Percentiles rank a stretch among this genome's conserved stretches.
Conservation (phyloP, 2,329 filamentous ascomycete species). For the Hypoxylon sp. region DNA sequence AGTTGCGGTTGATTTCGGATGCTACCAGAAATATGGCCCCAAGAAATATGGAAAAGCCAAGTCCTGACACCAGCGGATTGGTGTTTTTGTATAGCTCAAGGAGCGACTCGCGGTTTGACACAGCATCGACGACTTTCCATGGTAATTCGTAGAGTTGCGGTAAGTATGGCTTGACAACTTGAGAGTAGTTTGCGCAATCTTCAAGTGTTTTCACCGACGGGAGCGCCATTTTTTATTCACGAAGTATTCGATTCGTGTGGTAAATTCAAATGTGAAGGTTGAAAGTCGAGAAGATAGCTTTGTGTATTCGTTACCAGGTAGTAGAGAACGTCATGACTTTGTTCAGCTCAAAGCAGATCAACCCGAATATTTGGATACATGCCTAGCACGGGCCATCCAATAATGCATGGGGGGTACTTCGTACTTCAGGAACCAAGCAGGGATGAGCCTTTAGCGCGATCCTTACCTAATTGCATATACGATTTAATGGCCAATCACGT, state of each 20-base stretch:
- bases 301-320: conserved; percentile 13
- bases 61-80: conserved; percentile 83
- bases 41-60: conserved; percentile 78
- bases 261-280: neutral
- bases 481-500: conserved; percentile 7
- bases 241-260: conserved; percentile 6
- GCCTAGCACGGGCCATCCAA: conserved; percentile 24
- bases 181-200: conserved; percentile 81
- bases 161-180: conserved; percentile 80
- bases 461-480: conserved; percentile 24
- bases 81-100: conserved; percentile 81
- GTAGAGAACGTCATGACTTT: conserved; percentile 38
- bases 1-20: conserved; percentile 91
- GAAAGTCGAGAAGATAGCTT: neutral
- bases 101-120: conserved; percentile 71
- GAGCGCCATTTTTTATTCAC: conserved; percentile 68
- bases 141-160: conserved; percentile 78
- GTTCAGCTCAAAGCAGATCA: neutral
- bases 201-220: conserved; percentile 76
- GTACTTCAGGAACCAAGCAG: neutral
- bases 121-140: conserved; percentile 68
- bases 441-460: conserved; percentile 3
- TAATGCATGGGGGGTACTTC: neutral
- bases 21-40: conserved; percentile 77
- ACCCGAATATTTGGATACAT: neutral